Conservation (phyloP, 768 basidiomycete genomes). For the Hortiboletus flavorubellus region DNA sequence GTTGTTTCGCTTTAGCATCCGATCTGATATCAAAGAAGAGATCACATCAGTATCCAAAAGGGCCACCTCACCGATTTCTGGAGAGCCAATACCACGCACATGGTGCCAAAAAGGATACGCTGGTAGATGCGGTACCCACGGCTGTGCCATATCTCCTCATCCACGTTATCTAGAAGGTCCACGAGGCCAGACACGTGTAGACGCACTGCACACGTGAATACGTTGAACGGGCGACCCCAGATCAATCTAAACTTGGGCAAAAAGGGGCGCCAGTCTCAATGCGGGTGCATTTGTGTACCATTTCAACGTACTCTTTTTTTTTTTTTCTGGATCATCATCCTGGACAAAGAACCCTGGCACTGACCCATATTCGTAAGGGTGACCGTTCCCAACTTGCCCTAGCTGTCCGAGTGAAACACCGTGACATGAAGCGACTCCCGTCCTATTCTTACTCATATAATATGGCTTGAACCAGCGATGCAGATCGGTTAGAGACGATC, state of each 20-base stretch:
- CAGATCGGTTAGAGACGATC: background rate
- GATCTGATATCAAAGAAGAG: background rate
- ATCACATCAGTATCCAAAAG: background rate
- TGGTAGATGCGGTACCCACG: slow-evolving; percentile 16
- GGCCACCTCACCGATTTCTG: slow-evolving; percentile 57
- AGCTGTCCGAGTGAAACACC: background rate
- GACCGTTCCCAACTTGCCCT: background rate
- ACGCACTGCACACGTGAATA: background rate
- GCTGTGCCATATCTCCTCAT: slow-evolving; percentile 54
- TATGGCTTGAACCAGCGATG: background rate
- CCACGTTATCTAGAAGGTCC: slow-evolving; percentile 53
- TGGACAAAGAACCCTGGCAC: slow-evolving; percentile 7
- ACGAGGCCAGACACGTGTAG: background rate
- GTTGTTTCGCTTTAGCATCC: slow-evolving; percentile 54
- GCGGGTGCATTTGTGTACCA: too few species aligned
- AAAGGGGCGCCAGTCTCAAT: too few species aligned
- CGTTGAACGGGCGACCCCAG: background rate
- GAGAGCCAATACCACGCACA: background rate
- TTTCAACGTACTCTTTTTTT: background rate
- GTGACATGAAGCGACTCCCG: background rate
- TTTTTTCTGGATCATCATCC: slow-evolving; percentile 4
- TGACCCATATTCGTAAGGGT: background rate
- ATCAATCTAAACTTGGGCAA: too few species aligned
- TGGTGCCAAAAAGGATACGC: background rate
- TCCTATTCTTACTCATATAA: background rate